phyloP scores from a whole-genome alignment of 176 grass and related monocot genomes.

The Avena eriantha region DNA sequence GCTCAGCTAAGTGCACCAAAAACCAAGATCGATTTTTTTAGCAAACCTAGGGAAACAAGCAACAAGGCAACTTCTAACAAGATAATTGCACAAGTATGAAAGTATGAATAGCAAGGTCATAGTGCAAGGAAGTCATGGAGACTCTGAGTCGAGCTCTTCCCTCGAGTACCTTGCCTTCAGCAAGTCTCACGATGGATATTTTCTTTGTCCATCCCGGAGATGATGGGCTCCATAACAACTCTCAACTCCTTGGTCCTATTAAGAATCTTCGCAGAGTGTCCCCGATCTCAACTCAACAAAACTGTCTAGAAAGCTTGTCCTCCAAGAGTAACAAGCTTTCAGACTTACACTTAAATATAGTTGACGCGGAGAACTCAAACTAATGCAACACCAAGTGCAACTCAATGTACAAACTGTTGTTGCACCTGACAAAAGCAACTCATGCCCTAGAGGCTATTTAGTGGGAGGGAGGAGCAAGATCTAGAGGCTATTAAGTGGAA shows the following conservation, averaged over 20 bases:
- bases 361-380: neutral
- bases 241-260: neutral
- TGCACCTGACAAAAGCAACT: neutral
- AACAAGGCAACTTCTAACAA: neutral
- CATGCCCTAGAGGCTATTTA: slow-evolving; percentile 2
- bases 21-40: neutral
- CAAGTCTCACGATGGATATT: neutral
- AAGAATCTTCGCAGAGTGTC: neutral
- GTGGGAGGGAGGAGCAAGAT: neutral
- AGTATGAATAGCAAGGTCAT: neutral
- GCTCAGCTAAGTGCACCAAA: neutral
- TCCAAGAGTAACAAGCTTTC: neutral
- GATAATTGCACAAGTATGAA: neutral
- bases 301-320: neutral
- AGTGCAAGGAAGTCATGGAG: neutral
- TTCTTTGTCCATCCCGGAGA: neutral
- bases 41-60: neutral
- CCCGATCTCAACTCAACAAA: neutral
- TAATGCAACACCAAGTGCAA: neutral
- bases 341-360: neutral
- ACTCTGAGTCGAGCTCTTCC: neutral
- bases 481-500: neutral
- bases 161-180: neutral
- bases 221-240: neutral
- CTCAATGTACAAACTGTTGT: neutral